These are phyloP conservation scores for Epichloe hybrida DNA, from an alignment of 2,329 filamentous ascomycete genomes.

Conservation along the genomic window DNA sequence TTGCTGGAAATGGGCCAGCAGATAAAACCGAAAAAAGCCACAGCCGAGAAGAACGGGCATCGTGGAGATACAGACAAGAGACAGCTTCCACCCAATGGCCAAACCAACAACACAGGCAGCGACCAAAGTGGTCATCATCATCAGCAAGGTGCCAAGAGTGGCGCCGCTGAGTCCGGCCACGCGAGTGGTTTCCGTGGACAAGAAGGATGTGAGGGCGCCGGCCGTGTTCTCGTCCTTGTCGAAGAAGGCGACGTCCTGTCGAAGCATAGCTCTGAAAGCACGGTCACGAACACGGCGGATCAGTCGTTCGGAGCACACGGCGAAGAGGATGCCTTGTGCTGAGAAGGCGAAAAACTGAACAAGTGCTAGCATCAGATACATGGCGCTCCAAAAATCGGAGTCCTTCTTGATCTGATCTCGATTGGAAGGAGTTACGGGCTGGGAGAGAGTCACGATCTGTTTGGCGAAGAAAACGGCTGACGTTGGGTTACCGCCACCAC, in stretches of 20 bases:
- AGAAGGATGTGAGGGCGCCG: conserved; percentile 75
- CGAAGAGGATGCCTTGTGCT: conserved; percentile 61
- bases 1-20: conserved; percentile 65
- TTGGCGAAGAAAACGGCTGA: conserved; percentile 70
- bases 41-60: conserved; percentile 67
- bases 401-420: conserved; percentile 49
- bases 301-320: conserved; percentile 73
- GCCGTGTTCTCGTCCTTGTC: conserved; percentile 81
- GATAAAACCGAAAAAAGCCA: conserved; percentile 79
- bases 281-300: conserved; percentile 70
- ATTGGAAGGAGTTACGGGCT: conserved; percentile 32
- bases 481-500: conserved; percentile 67
- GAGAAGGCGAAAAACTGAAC: conserved; percentile 57
- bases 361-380: conserved; percentile 76
- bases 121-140: conserved; percentile 67
- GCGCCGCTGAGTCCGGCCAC: conserved; percentile 77
- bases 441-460: conserved; percentile 59
- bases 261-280: conserved; percentile 76
- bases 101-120: conserved; percentile 57
- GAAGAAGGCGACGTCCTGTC: conserved; percentile 88
- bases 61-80: conserved; percentile 66
- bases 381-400: conserved; percentile 73
- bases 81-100: conserved; percentile 78
- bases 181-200: conserved; percentile 81
- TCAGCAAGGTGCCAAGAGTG: conserved; percentile 75